Conservation (phyloP, 1,284 basidiomycete genomes). For the Pulveroboletus sp. region DNA sequence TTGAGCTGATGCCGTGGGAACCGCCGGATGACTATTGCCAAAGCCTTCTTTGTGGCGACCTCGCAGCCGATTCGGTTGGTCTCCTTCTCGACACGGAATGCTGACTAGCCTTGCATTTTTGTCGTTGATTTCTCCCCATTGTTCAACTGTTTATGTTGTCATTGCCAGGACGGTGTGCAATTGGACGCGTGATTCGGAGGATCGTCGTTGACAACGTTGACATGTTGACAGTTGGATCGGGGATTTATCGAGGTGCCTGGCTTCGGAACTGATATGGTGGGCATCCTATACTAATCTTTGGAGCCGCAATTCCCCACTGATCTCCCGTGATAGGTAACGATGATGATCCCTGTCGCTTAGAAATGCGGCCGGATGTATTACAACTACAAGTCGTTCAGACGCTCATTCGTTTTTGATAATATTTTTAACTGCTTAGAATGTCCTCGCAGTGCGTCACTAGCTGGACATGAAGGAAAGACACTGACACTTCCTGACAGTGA, state of each 20-base stretch:
- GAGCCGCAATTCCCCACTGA: background rate
- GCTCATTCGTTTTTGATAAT: background rate
- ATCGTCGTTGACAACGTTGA: background rate
- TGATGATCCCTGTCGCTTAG: background rate
- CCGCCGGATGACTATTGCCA: no score
- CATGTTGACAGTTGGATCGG: background rate
- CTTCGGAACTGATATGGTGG: background rate
- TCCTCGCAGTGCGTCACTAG: background rate
- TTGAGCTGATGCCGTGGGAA: no score
- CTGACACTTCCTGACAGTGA: no score
- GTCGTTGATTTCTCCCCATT: no score
- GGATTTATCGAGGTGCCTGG: background rate
- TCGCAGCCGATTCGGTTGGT: no score
- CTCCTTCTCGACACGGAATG: no score
- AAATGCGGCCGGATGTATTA: background rate
- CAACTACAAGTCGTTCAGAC: background rate
- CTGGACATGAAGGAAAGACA: no score
- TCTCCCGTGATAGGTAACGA: background rate
- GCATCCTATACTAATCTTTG: background rate
- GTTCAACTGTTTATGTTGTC: background rate
- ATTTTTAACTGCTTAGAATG: background rate
- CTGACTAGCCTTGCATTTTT: no score
- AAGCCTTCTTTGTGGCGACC: no score
- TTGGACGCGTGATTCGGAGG: background rate
- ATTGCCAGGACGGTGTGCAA: background rate